These are phyloP conservation scores for Punctularia strigosozonata DNA, from an alignment of 768 basidiomycete species.

Conservation along the genomic window DNA sequence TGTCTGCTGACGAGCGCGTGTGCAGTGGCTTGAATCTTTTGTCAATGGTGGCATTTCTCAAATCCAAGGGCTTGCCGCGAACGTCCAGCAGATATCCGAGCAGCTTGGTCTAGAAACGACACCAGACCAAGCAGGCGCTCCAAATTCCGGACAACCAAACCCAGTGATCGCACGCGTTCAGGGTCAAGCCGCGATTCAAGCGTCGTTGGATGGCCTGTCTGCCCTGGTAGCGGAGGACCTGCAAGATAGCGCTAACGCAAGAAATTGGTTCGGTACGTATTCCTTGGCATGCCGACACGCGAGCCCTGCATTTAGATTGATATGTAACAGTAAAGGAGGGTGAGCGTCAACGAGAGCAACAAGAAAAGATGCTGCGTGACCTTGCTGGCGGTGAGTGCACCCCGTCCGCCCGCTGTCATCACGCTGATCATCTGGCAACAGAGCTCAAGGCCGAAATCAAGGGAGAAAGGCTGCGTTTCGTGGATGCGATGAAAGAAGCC, in stretches of 20 bases:
- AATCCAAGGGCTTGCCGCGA: conserved; percentile 47
- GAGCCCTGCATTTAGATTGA: too few species aligned
- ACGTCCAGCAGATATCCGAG: conserved; percentile 47
- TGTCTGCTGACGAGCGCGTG: conserved; percentile 6
- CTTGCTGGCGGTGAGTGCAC: conserved; percentile 45
- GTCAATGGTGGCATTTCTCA: conserved; percentile 68
- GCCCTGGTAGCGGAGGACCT: conserved; percentile 12
- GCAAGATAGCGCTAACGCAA: conserved; percentile 6
- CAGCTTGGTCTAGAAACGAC: conserved; percentile 29
- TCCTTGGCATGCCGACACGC: conserved; percentile 22
- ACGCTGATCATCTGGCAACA: conserved; percentile 15
- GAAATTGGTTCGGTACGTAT: conserved; percentile 18
- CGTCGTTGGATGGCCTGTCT: too few species aligned
- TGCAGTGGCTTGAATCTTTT: conserved; percentile 75
- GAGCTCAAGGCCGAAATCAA: conserved; percentile 78
- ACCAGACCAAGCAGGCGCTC: conserved; percentile 8
- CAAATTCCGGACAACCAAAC: too few species aligned
- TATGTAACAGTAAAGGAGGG: too few species aligned
- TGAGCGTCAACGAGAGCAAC: conserved; percentile 59
- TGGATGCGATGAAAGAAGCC: conserved; percentile 93
- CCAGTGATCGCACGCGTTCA: too few species aligned
- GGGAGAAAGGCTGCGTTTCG: conserved; percentile 75
- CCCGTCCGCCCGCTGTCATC: neutral
- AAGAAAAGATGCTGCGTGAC: conserved; percentile 55
- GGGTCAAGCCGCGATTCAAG: too few species aligned